Evolutionary conservation across 768 basidiomycete genomes (phyloP).

Genomic region (Psilocybe cubensis): DNA sequence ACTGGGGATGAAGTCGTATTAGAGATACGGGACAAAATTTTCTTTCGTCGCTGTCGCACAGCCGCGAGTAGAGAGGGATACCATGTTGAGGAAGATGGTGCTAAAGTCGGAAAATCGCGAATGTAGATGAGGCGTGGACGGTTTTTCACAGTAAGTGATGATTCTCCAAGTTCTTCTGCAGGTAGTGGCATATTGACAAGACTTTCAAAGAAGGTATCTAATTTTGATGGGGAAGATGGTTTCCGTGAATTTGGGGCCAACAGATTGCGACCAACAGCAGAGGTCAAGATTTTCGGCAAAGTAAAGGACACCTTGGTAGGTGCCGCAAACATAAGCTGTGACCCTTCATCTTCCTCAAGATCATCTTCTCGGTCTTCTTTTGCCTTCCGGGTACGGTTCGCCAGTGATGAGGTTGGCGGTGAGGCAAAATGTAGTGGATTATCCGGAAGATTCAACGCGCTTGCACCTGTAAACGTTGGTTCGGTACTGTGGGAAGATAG

Average conservation of each 20-base stretch:
- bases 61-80: slow-evolving; percentile 79
- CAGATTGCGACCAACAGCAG: slow-evolving; percentile 41
- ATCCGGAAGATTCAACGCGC: slow-evolving; percentile 63
- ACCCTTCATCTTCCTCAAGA: slow-evolving; percentile 36
- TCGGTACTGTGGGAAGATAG: neutral
- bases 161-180: slow-evolving; percentile 6
- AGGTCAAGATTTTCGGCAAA: slow-evolving; percentile 41
- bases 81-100: slow-evolving; percentile 74
- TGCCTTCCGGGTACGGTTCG: slow-evolving; percentile 21
- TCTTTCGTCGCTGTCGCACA: slow-evolving; percentile 75
- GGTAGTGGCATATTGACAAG: slow-evolving; percentile 64
- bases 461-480: slow-evolving; percentile 54
- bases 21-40: slow-evolving; percentile 59
- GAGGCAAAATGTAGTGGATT: slow-evolving; percentile 78
- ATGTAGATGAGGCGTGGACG: slow-evolving; percentile 81
- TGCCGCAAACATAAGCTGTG: slow-evolving; percentile 31
- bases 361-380: slow-evolving; percentile 43
- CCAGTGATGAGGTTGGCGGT: slow-evolving; percentile 22
- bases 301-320: slow-evolving; percentile 44
- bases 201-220: slow-evolving; percentile 76
- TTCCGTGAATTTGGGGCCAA: slow-evolving; percentile 46
- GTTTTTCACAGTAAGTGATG: slow-evolving; percentile 1
- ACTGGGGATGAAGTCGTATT: slow-evolving; percentile 72
- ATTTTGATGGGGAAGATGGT: slow-evolving; percentile 52
- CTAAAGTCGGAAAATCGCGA: slow-evolving; percentile 79